phyloP scores from a whole-genome alignment of 345 rosid genomes.

The Kandelia obovata region DNA sequence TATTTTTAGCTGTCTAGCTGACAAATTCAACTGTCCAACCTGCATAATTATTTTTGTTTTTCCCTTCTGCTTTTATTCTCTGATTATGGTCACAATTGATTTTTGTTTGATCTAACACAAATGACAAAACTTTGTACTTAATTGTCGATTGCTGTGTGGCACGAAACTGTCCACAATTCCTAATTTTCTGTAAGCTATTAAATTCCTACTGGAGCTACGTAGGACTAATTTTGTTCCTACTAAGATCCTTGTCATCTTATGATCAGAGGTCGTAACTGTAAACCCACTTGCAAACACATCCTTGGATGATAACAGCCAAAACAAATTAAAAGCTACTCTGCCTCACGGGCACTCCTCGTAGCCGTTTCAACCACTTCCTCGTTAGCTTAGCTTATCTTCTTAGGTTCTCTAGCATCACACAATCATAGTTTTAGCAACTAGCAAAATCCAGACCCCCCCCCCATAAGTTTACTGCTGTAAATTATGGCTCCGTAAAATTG shows the following conservation, averaged over 20 bases:
- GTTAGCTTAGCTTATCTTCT: not conserved
- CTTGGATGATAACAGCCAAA: not conserved
- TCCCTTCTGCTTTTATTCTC: not conserved
- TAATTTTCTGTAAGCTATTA: not conserved
- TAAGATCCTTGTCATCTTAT: not conserved
- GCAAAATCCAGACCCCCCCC: not conserved
- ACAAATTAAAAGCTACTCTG: not conserved
- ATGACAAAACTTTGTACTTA: not conserved
- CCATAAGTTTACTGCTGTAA: too few relatives aligned
- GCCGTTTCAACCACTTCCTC: not conserved
- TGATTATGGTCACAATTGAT: not conserved
- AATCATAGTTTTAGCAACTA: not conserved
- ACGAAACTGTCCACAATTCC: not conserved
- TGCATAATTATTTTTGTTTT: slow-evolving; percentile 12
- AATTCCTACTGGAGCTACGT: not conserved
- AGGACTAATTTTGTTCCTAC: not conserved
- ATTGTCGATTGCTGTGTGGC: too few relatives aligned
- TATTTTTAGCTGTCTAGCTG: slow-evolving; percentile 20
- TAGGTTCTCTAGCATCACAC: not conserved
- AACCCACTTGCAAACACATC: not conserved
- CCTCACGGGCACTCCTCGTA: not conserved
- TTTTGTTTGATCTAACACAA: not conserved
- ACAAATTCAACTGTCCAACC: slow-evolving; percentile 25
- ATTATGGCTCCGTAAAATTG: too few relatives aligned
- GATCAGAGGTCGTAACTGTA: not conserved